Conservation (phyloP, 108 stramenopile genomes). For the Cyclostephanos invisitatus region DNA sequence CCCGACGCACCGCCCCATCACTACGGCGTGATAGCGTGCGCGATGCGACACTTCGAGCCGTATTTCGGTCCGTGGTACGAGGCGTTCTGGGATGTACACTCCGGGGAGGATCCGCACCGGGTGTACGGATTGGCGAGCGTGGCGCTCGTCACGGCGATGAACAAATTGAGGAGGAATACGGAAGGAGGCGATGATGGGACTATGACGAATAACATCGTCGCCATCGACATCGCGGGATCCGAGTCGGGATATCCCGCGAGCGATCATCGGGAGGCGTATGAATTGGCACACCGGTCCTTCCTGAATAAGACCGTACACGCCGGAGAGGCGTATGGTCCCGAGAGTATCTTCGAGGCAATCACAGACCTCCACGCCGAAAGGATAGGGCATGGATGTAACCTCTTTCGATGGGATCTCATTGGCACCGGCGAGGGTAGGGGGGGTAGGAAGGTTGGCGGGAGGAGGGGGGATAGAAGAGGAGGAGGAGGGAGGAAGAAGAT, state of each 20-base stretch:
- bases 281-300: slow-evolving; percentile 44
- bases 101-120: slow-evolving; percentile 41
- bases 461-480: slow-evolving; percentile 28
- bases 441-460: slow-evolving; percentile 16
- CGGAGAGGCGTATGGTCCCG: slow-evolving; percentile 47
- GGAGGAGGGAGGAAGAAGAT: slow-evolving; percentile 23
- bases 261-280: slow-evolving; percentile 40
- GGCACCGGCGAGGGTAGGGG: slow-evolving; percentile 43
- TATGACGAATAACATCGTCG: slow-evolving; percentile 14
- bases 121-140: slow-evolving; percentile 44
- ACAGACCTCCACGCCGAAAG: slow-evolving; percentile 44
- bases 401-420: slow-evolving; percentile 42
- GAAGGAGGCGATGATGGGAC: neutral
- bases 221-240: slow-evolving; percentile 36
- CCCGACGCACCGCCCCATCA: slow-evolving; percentile 44
- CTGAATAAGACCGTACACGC: slow-evolving; percentile 46
- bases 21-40: slow-evolving; percentile 42
- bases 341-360: slow-evolving; percentile 34
- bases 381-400: slow-evolving; percentile 37
- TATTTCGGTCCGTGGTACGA: slow-evolving; percentile 36
- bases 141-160: slow-evolving; percentile 39
- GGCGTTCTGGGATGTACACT: slow-evolving; percentile 44
- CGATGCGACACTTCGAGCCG: slow-evolving; percentile 44
- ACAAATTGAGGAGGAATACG: neutral
- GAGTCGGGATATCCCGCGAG: slow-evolving; percentile 41